These are phyloP conservation scores for Hyaloperonospora brassicae DNA, from an alignment of 352 stramenopile genomes.

Conservation along the genomic window DNA sequence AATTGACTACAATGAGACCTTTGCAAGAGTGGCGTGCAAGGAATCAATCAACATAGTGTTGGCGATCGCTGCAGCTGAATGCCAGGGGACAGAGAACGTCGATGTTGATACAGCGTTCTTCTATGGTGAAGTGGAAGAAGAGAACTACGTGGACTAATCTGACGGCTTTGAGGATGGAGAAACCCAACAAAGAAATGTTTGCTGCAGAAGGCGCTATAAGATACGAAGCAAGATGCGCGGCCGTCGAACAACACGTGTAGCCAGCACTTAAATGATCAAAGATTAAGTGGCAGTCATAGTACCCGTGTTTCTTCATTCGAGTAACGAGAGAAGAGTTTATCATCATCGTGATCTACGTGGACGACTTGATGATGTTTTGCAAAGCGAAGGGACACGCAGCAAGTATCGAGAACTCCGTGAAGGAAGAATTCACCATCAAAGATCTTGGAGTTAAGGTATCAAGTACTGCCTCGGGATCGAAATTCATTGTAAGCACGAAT, in stretches of 20 bases:
- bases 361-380: background rate
- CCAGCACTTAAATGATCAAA: background rate
- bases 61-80: background rate
- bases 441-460: conserved; percentile 1
- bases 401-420: background rate
- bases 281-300: background rate
- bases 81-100: conserved; percentile 1
- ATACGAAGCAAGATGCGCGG: background rate
- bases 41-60: background rate
- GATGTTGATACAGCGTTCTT: conserved; percentile 3
- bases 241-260: background rate
- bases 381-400: background rate
- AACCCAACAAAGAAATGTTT: background rate
- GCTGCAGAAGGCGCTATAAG: background rate
- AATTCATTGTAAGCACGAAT: background rate
- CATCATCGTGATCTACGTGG: conserved; percentile 1
- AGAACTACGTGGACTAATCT: conserved; percentile 5
- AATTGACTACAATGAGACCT: conserved; percentile 3
- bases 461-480: background rate
- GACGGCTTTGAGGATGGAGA: background rate
- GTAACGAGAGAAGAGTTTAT: background rate
- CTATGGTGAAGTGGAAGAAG: conserved; percentile 6
- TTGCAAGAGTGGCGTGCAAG: conserved; percentile 2
- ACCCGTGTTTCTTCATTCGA: background rate
- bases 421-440: background rate